Conservation (phyloP, 164 flowering plant genomes). For the grape (Vitis vinifera) region DNA sequence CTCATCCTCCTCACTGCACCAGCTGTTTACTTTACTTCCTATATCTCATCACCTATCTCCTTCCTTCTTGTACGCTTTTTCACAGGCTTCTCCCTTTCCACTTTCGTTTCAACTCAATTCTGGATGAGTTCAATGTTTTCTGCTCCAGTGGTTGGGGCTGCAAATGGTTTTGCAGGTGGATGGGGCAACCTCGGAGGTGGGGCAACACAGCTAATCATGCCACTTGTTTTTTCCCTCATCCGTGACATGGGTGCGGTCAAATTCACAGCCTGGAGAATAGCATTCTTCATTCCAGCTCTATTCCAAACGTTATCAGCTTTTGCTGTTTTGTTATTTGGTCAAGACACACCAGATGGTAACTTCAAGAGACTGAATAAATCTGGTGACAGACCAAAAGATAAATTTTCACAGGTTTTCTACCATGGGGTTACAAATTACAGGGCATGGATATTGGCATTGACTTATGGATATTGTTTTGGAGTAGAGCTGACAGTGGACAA, state of each 20-base stretch:
- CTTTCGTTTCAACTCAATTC: slow-evolving; percentile 83
- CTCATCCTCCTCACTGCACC: slow-evolving; percentile 70
- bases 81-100: slow-evolving; percentile 81
- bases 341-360: slow-evolving; percentile 86
- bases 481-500: slow-evolving; percentile 84
- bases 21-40: slow-evolving; percentile 57
- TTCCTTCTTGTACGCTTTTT: slow-evolving; percentile 75
- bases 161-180: slow-evolving; percentile 77
- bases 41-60: slow-evolving; percentile 35
- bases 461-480: slow-evolving; percentile 86
- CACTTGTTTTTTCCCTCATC: slow-evolving; percentile 53
- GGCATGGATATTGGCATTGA: slow-evolving; percentile 79
- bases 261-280: slow-evolving; percentile 83
- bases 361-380: slow-evolving; percentile 43
- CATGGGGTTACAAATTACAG: slow-evolving; percentile 71
- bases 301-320: slow-evolving; percentile 64
- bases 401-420: slow-evolving; percentile 45
- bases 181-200: slow-evolving; percentile 98
- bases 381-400: slow-evolving; percentile 67
- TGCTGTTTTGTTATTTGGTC: slow-evolving; percentile 57
- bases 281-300: slow-evolving; percentile 77
- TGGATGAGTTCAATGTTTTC: slow-evolving; percentile 98
- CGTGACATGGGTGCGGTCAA: slow-evolving; percentile 37
- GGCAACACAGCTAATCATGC: slow-evolving; percentile 88
- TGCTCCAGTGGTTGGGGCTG: slow-evolving; percentile 55